Conservation (phyloP, 2,329 filamentous ascomycete species). For the Hymenoscyphus fructigenus region DNA sequence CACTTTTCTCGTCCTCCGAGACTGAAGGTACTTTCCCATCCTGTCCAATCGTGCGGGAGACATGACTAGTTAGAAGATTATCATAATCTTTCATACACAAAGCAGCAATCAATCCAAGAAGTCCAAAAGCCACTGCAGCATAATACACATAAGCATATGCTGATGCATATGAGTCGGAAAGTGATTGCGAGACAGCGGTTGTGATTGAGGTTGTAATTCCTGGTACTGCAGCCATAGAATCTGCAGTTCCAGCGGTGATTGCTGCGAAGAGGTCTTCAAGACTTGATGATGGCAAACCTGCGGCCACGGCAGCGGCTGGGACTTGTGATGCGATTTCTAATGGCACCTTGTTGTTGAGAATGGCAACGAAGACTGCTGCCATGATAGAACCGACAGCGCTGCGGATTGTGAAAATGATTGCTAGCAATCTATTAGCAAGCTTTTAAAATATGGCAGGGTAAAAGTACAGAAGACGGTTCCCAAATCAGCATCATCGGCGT, state of each 20-base stretch:
- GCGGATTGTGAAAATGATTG: constrained; percentile 2
- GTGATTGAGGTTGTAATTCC: background rate
- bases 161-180: background rate
- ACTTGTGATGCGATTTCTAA: background rate
- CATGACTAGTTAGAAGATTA: background rate
- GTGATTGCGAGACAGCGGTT: background rate
- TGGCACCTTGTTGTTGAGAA: background rate
- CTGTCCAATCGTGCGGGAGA: background rate
- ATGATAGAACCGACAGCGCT: background rate
- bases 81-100: constrained; percentile 2
- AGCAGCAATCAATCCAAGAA: background rate
- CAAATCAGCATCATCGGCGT: background rate
- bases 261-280: background rate
- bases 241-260: background rate
- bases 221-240: background rate
- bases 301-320: background rate
- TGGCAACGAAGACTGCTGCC: background rate
- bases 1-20: background rate
- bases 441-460: background rate
- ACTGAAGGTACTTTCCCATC: background rate
- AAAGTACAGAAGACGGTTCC: background rate
- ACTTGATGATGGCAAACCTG: constrained; percentile 1
- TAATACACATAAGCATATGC: constrained; percentile 1
- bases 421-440: background rate
- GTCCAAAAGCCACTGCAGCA: background rate